These are phyloP conservation scores for Clonostachys sp. DNA, from an alignment of 2,329 filamentous ascomycete species.

Conservation along the genomic window DNA sequence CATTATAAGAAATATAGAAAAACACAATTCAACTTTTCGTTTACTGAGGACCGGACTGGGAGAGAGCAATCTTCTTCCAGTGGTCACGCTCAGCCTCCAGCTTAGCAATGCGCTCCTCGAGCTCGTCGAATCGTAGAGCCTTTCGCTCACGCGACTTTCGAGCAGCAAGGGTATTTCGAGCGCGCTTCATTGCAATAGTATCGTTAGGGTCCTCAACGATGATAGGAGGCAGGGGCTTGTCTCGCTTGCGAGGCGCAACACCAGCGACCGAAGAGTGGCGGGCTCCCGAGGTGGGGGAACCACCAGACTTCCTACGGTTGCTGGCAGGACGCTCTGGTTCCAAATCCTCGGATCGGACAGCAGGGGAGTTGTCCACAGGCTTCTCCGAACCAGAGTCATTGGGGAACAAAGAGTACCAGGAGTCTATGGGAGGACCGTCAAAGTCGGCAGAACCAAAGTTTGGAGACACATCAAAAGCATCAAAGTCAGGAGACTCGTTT, in stretches of 20 bases:
- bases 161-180: conserved; percentile 87
- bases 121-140: conserved; percentile 66
- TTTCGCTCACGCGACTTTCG: conserved; percentile 90
- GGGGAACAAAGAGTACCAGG: conserved; percentile 74
- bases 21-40: conserved; percentile 1
- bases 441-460: conserved; percentile 62
- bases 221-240: conserved; percentile 78
- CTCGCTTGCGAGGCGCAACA: conserved; percentile 68
- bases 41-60: conserved; percentile 24
- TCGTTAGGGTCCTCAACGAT: conserved; percentile 70
- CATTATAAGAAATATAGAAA: conserved; percentile 3
- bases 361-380: conserved; percentile 34
- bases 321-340: conserved; percentile 34
- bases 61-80: conserved; percentile 55
- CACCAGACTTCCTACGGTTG: conserved; percentile 40
- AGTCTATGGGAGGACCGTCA: conserved; percentile 35
- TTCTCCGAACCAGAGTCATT: conserved; percentile 27
- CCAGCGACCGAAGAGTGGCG: conserved; percentile 68
- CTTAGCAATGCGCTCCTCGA: conserved; percentile 70
- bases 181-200: conserved; percentile 81
- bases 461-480: conserved; percentile 74
- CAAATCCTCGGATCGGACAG: conserved; percentile 39
- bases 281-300: conserved; percentile 33
- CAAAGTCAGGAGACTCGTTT: conserved; percentile 71
- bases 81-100: conserved; percentile 62